These are phyloP conservation scores for Zostera marina DNA, from an alignment of 116 monocot species.

Conservation along the genomic window DNA sequence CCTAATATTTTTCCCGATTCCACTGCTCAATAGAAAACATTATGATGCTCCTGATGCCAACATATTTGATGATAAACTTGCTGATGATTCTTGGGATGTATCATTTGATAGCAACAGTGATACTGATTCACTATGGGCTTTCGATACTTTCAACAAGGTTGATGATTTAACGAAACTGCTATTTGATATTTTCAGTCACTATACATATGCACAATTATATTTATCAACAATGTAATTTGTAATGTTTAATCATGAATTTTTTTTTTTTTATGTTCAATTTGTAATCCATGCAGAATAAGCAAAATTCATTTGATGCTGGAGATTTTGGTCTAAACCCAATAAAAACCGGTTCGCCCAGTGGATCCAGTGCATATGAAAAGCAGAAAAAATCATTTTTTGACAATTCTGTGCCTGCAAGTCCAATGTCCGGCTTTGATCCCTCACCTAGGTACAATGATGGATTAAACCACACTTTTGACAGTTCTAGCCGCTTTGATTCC, in stretches of 20 bases:
- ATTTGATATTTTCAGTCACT: not conserved
- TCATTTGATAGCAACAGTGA: slow-evolving; percentile 43
- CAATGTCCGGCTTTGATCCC: slow-evolving; percentile 32
- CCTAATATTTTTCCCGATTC: not conserved
- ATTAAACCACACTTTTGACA: slow-evolving; percentile 25
- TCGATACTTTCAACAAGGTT: slow-evolving; percentile 33
- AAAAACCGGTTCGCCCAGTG: slow-evolving; percentile 16
- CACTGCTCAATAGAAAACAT: slow-evolving; percentile 30
- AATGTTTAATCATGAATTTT: not conserved
- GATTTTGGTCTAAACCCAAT: slow-evolving; percentile 61
- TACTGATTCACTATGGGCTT: slow-evolving; percentile 70
- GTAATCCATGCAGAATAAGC: slow-evolving; percentile 22
- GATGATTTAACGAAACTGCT: not conserved
- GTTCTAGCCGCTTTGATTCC: slow-evolving; percentile 60
- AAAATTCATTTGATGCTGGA: slow-evolving; percentile 47
- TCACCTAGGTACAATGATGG: slow-evolving; percentile 42
- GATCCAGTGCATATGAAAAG: slow-evolving; percentile 11
- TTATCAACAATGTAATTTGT: not conserved
- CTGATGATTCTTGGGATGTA: slow-evolving; percentile 71
- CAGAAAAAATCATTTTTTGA: slow-evolving; percentile 14
- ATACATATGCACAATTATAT: not conserved
- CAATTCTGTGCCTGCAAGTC: slow-evolving; percentile 60
- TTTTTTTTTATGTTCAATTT: slow-evolving; percentile 1
- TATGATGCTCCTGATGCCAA: slow-evolving; percentile 52
- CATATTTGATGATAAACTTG: slow-evolving; percentile 46